Conservation (phyloP, 192 early-diverging fungal species). For the Mortierella claussenii region DNA sequence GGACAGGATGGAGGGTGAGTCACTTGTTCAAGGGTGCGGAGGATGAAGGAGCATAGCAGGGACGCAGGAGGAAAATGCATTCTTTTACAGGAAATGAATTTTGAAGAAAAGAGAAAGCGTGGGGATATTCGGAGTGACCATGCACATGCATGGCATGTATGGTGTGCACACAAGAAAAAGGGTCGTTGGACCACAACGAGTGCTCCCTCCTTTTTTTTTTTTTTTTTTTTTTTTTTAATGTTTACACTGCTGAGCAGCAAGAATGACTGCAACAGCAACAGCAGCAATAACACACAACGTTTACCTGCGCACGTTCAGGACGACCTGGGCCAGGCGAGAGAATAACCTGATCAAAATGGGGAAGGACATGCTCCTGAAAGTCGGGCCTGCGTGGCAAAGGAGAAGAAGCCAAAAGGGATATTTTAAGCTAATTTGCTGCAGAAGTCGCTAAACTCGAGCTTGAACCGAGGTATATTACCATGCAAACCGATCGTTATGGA, state of each 20-base stretch:
- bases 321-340: constrained; percentile 96
- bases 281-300: background rate
- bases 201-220: too few species aligned
- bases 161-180: too few species aligned
- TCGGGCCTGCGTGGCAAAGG: constrained; percentile 55
- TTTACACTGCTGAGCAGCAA: too few species aligned
- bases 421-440: background rate
- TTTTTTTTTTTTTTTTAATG: constrained; percentile 5
- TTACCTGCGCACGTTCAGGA: constrained; percentile 69
- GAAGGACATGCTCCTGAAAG: constrained; percentile 71
- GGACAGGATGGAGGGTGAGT: too few species aligned
- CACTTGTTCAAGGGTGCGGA: background rate
- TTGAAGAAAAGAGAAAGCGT: background rate
- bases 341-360: constrained; percentile 87
- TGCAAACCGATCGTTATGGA: constrained; percentile 91
- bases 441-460: background rate
- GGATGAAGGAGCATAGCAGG: background rate
- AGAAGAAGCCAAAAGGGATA: background rate
- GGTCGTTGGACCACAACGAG: too few species aligned
- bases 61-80: too few species aligned
- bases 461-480: constrained; percentile 64
- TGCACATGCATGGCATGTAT: too few species aligned
- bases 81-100: too few species aligned
- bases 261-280: background rate
- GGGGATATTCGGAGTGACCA: constrained; percentile 2